Percentiles rank a stretch among this genome's conserved stretches.
Evolutionary conservation across 768 basidiomycete species (phyloP).

Genomic region (Pulveroboletus ravenelii): DNA sequence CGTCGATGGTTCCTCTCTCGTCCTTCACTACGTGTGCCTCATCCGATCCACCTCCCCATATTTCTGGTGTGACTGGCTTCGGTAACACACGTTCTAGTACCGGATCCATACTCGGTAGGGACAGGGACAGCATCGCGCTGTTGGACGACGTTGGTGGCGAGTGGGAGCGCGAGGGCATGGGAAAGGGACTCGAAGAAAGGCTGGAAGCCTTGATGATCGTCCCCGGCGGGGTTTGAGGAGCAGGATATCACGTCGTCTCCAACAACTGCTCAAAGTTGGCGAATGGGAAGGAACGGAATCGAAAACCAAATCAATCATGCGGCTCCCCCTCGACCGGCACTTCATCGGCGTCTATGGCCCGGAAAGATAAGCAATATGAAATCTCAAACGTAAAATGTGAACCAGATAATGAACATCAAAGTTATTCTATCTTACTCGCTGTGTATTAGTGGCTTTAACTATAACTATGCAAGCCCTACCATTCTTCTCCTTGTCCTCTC

Average conservation of each 20-base stretch:
- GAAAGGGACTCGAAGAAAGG: conserved; percentile 77
- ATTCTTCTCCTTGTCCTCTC: not conserved
- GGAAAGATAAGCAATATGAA: conserved; percentile 1
- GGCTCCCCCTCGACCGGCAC: not conserved
- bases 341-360: not conserved
- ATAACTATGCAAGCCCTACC: conserved; percentile 19
- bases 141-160: conserved; percentile 73
- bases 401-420: conserved; percentile 17
- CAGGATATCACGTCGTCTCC: not conserved
- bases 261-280: not conserved
- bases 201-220: conserved; percentile 53
- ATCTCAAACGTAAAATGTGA: conserved; percentile 2
- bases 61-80: conserved; percentile 53
- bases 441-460: conserved; percentile 21
- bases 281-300: not conserved
- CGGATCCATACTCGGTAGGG: conserved; percentile 25
- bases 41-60: conserved; percentile 68
- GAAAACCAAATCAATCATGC: not conserved
- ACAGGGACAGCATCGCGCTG: conserved; percentile 41
- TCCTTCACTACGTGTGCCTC: conserved; percentile 63
- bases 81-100: conserved; percentile 27
- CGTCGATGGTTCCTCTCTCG: conserved; percentile 64
- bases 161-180: conserved; percentile 84
- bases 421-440: conserved; percentile 22
- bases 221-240: conserved; percentile 22